Percentiles rank a stretch among this genome's conserved stretches.
phyloP scores from a whole-genome alignment of 73 alveolate species.

The Paramecium biaurelia region DNA sequence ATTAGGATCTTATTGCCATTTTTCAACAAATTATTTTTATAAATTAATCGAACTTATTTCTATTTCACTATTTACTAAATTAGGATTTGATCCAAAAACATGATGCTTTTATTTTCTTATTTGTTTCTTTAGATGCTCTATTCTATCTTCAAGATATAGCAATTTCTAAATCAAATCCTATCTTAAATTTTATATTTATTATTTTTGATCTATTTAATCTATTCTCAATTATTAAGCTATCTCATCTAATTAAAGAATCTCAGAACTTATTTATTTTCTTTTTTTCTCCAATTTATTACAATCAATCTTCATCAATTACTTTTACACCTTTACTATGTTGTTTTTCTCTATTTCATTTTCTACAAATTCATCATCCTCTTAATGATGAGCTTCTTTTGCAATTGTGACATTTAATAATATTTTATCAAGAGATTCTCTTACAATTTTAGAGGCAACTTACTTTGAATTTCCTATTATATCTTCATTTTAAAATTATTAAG shows the following conservation, averaged over 20 bases:
- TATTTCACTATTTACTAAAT: constrained; percentile 4
- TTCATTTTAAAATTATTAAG: neutral
- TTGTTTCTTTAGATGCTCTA: neutral
- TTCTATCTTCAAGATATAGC: constrained; percentile 2
- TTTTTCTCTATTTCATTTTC: neutral
- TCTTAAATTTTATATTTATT: neutral
- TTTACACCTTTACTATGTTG: neutral
- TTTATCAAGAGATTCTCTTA: neutral
- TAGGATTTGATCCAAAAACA: constrained; percentile 25
- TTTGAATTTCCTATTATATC: neutral
- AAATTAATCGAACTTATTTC: constrained; percentile 2
- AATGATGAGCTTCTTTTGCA: neutral
- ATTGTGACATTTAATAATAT: neutral
- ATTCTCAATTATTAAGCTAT: neutral
- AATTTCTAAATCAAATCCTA: neutral
- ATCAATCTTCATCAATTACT: neutral
- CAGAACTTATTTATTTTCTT: neutral
- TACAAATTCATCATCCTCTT: neutral
- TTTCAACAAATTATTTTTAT: constrained; percentile 15
- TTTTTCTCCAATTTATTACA: neutral
- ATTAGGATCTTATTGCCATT: constrained; percentile 12
- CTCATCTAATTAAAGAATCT: constrained; percentile 2
- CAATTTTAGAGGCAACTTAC: neutral
- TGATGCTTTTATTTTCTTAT: neutral
- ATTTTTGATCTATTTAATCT: constrained; percentile 7